Evolutionary conservation across 805 yeast genomes (phyloP).

Genomic region (Ogataea pini): DNA sequence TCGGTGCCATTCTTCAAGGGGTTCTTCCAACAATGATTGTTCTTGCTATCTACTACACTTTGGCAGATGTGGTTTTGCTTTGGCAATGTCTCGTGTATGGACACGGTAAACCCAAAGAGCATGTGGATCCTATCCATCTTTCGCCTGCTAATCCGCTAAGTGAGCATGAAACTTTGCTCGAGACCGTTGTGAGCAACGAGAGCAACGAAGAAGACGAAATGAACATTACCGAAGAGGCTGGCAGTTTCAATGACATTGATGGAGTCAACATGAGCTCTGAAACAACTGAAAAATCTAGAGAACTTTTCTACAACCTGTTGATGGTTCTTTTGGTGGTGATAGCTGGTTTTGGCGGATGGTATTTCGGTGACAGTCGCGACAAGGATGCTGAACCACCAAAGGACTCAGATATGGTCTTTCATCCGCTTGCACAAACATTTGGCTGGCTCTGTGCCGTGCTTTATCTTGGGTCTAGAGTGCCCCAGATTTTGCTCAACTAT

Average conservation of each 20-base stretch:
- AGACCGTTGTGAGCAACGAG: constrained; percentile 54
- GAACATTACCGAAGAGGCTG: constrained; percentile 24
- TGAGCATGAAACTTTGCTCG: constrained; percentile 62
- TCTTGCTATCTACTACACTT: constrained; percentile 87
- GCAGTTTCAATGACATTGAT: constrained; percentile 35
- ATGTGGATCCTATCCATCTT: constrained; percentile 72
- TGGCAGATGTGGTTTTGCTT: constrained; percentile 83
- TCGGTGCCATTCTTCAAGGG: constrained; percentile 88
- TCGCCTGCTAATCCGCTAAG: constrained; percentile 87
- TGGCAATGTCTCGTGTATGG: constrained; percentile 85
- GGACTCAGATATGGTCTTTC: constrained; percentile 54
- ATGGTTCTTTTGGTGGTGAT: constrained; percentile 68
- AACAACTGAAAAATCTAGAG: constrained; percentile 22
- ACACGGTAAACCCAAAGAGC: constrained; percentile 44
- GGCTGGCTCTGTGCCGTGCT: constrained; percentile 79
- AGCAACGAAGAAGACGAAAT: constrained; percentile 32
- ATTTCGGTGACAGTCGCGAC: constrained; percentile 44
- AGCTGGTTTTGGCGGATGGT: constrained; percentile 90
- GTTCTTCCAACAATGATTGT: constrained; percentile 93
- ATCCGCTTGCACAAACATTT: constrained; percentile 79
- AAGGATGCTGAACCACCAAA: constrained; percentile 37
- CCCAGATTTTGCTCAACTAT: constrained; percentile 85
- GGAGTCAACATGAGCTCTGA: constrained; percentile 27
- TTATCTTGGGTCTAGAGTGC: constrained; percentile 86
- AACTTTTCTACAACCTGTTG: constrained; percentile 38